Base-by-base conservation (phyloP, 2,329 filamentous ascomycete species). In the Trichoderma semiorbis region DNA sequence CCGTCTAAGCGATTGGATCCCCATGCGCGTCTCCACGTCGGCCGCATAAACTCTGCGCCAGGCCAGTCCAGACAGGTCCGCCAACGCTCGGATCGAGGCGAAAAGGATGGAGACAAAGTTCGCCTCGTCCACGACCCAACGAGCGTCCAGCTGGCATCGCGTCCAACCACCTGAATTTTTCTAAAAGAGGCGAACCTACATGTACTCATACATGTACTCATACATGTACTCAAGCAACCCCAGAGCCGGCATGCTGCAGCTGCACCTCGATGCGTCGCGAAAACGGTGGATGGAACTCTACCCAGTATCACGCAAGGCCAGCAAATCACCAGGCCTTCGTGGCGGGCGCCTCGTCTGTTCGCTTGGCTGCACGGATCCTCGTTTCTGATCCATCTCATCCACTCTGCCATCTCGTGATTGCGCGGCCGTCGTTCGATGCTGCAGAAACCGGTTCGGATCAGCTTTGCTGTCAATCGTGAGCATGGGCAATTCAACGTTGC, bases 1-100 rank as follows among this genome's bases (percentile, higher is more conserved):
- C 50, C 10, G 24, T 66, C 63, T 72, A 34, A 32, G 66, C 66
- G 60, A 67, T 70, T 72, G 71, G 71, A 66, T 70, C 71, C 26
- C 55, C 60, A 72, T 72, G 71, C 71, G 61, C 50, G 26, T 39
- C 50, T 26, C 60, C 66, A 63, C 66, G 16, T 7, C 10, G 47
- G 70, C 70, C 70, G 55, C 69, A 71, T 58, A 69, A 50, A 32
- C 8, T 21, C 21, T 61, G 16, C 32, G 14, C 67, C 50, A 30
- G 28, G 53, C 61, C 69, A 50, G 69, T 58, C 60, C 47, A 14
- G 55, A 34, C 14, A 72, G n/a, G 21, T 26, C 21, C 24, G 28
- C 26, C 63, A 62, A 62, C 6, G n/a, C 62, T 61, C 21, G 28
- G 61, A 50, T 21, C 60, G 50, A 62, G 57, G 57, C 57, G 30